These are phyloP conservation scores for Gossypium trilobum DNA, from an alignment of 441 rosid species.

Conservation along the genomic window DNA sequence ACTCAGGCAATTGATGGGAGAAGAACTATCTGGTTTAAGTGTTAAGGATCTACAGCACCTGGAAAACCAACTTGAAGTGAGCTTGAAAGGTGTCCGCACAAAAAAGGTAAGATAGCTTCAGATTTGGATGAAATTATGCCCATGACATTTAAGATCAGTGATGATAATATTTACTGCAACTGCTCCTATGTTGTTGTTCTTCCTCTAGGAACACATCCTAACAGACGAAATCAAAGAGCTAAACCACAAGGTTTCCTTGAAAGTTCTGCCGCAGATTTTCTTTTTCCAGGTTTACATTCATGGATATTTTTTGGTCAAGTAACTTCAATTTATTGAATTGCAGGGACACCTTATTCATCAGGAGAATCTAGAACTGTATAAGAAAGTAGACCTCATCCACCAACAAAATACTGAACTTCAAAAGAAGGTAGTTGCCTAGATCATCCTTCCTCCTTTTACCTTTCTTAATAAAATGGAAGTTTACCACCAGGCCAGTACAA, in stretches of 20 bases:
- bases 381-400: constrained; percentile 38
- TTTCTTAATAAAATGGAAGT: not conserved
- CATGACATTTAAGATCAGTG: not conserved
- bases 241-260: constrained; percentile 48
- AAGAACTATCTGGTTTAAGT: constrained; percentile 59
- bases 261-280: not conserved
- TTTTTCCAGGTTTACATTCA: not conserved
- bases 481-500: not conserved
- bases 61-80: constrained; percentile 69
- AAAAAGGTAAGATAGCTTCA: constrained; percentile 43
- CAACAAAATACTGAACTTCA: constrained; percentile 54
- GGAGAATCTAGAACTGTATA: constrained; percentile 53
- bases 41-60: constrained; percentile 55
- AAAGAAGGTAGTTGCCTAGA: constrained; percentile 44
- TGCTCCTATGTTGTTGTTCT: not conserved
- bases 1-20: constrained; percentile 69
- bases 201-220: constrained; percentile 43
- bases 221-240: constrained; percentile 60
- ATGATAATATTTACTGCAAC: not conserved
- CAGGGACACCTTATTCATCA: constrained; percentile 58
- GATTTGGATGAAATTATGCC: not conserved
- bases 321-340: constrained; percentile 18
- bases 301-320: not conserved
- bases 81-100: constrained; percentile 51
- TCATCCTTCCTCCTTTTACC: not conserved